Conservation (phyloP, 768 basidiomycete species). For the Lactarius pseudohatsudake region DNA sequence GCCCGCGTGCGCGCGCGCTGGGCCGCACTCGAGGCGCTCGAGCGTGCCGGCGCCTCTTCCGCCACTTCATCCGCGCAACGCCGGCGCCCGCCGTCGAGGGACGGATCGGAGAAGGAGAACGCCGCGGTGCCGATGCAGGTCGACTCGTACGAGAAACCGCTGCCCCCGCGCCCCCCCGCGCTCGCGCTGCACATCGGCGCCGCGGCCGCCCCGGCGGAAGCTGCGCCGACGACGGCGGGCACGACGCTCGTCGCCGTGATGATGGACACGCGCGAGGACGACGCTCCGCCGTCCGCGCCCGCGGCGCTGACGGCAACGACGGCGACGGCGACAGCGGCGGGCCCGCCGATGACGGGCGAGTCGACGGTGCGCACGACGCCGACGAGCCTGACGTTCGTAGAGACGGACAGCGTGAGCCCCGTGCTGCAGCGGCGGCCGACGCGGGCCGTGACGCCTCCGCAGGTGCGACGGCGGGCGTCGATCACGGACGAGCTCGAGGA, state of each 20-base stretch:
- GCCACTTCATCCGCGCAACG: too few relatives aligned
- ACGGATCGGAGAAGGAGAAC: slow-evolving; percentile 5
- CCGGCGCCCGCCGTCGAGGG: background rate
- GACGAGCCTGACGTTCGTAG: slow-evolving; percentile 24
- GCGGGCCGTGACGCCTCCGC: slow-evolving; percentile 21
- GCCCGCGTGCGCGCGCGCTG: slow-evolving; percentile 26
- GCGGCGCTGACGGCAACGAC: background rate
- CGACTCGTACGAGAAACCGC: slow-evolving; percentile 22
- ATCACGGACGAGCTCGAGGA: slow-evolving; percentile 27
- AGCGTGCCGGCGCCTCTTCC: background rate
- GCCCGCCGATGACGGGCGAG: slow-evolving; percentile 1
- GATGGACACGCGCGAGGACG: background rate
- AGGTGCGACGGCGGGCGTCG: slow-evolving; percentile 18
- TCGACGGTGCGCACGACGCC: slow-evolving; percentile 22
- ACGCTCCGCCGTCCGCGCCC: background rate
- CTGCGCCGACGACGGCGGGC: background rate
- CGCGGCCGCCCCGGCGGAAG: background rate
- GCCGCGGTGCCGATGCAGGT: slow-evolving; percentile 14
- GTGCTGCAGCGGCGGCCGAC: slow-evolving; percentile 14
- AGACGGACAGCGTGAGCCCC: slow-evolving; percentile 7
- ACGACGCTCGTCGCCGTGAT: slow-evolving; percentile 4
- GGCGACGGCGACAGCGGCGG: background rate
- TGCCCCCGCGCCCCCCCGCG: slow-evolving; percentile 17
- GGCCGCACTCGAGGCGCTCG: slow-evolving; percentile 28
- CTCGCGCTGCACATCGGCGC: slow-evolving; percentile 6